Evolutionary conservation across 257 asterid species (phyloP).

Genomic region (Ballota nigra): DNA sequence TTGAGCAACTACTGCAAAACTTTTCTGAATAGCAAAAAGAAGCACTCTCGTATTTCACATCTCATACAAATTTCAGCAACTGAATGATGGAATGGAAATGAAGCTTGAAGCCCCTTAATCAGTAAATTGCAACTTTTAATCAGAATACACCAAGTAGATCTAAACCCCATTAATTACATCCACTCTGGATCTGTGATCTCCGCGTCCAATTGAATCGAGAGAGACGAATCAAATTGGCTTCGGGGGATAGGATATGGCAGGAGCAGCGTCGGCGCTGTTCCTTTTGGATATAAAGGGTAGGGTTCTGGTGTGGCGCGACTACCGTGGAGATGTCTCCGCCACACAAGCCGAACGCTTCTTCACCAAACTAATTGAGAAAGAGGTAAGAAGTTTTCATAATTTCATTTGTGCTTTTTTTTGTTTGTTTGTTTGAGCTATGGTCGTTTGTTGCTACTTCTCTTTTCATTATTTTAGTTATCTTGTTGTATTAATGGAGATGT

Average conservation of each 20-base stretch:
- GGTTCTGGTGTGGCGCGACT: conserved; percentile 95
- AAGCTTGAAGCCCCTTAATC: not conserved
- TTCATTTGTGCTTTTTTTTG: not conserved
- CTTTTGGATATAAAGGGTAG: conserved; percentile 91
- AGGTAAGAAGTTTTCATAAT: conserved; percentile 38
- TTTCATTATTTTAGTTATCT: not conserved
- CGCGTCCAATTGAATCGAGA: conserved; percentile 14
- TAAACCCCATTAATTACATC: conserved; percentile 5
- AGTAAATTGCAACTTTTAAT: conserved; percentile 1
- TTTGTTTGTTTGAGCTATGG: conserved; percentile 4
- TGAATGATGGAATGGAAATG: conserved; percentile 21
- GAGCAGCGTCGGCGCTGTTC: conserved; percentile 99
- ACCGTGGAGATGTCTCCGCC: conserved; percentile 93
- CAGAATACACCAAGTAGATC: conserved; percentile 20
- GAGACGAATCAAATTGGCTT: not conserved
- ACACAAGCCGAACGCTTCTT: conserved; percentile 85
- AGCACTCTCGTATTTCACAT: not conserved
- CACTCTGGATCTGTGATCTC: conserved; percentile 32
- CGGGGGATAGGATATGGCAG: conserved; percentile 48
- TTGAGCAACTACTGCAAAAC: not conserved
- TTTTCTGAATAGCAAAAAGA: conserved; percentile 5
- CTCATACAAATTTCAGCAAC: conserved; percentile 2
- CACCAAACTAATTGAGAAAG: conserved; percentile 79
- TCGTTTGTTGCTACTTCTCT: not conserved
- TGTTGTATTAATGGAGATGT: not conserved